Evolutionary conservation across 1,284 basidiomycete genomes (phyloP), one percentile per base, ranked within the genome.

Genomic region (Fistulinella cinereoalba): DNA sequence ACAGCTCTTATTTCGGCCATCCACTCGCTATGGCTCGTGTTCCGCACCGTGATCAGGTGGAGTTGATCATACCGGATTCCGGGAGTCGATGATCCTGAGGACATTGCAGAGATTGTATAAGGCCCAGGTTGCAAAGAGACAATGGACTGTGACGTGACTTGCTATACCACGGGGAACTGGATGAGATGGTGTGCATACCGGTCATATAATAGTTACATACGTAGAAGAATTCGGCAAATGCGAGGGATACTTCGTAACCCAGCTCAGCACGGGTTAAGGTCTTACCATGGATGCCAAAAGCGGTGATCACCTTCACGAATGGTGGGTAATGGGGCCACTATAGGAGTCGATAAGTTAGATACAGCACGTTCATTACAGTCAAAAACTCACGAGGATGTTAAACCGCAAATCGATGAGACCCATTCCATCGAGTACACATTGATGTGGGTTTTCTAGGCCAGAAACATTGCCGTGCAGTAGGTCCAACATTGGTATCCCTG

Each of bases 201-300:
- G n/a, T n/a, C n/a, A n/a, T n/a, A n/a, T n/a, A n/a, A n/a, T n/a
- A n/a, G n/a, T n/a, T n/a, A 57, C 62, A 46, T 56, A 65, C 62
- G 27, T 53, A 62, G 49, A 65, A 52, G 21, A 61, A 60, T 23
- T 62, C 62, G 40, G 61, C 61, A 54, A 61, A 61, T 8, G 62
- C 61, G 39, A 64, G 54, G 28, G 60, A 56, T 31, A 61, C 58
- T n/a, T 61, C 59, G 5, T 65, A 55, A 41, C 62, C 60, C 44
- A 61, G 49, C 48, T 46, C 46, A 24, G 50, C 54, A 19, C 58
- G 61, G 28, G 52, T 60, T 18, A 62, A 28, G 5, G 48, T 44
- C 29, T 50, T 60, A 8, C 52, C 44, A 2, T 57, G 50, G 12
- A 16, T 41, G 25, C 58, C 54, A 21, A 60, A 49, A 28, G 56